phyloP scores from a whole-genome alignment of 2,329 filamentous ascomycete genomes.

The Fusarium fracticaudum region DNA sequence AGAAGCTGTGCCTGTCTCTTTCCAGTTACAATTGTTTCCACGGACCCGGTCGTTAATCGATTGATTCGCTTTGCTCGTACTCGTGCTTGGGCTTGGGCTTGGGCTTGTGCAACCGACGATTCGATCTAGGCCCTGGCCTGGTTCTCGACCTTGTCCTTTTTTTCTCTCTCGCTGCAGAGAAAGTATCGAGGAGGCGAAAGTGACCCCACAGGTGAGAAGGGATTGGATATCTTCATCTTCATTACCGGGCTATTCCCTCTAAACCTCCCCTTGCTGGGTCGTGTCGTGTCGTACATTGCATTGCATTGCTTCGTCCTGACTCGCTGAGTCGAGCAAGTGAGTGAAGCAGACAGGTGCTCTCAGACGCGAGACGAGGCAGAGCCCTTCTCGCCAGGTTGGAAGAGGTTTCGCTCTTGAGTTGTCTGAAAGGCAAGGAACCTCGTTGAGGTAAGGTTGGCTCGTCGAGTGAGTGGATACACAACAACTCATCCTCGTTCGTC shows the following conservation, averaged over 20 bases:
- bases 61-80: not conserved
- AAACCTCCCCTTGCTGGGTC: not conserved
- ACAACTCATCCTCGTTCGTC: slow-evolving; percentile 12
- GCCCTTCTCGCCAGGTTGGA: not conserved
- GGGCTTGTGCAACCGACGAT: slow-evolving; percentile 14
- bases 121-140: slow-evolving; percentile 13
- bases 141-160: not conserved
- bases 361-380: not conserved
- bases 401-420: not conserved
- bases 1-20: slow-evolving; percentile 25
- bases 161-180: not conserved
- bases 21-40: slow-evolving; percentile 38
- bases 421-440: not conserved
- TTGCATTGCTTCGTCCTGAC: slow-evolving; percentile 1
- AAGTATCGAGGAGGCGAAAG: not conserved
- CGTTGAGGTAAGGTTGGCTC: not conserved
- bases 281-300: not conserved
- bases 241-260: not conserved
- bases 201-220: slow-evolving; percentile 2
- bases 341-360: not conserved
- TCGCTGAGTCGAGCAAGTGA: not conserved
- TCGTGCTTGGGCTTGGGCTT: not conserved
- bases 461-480: slow-evolving; percentile 23
- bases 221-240: slow-evolving; percentile 10
- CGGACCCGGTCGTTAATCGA: slow-evolving; percentile 17